Evolutionary conservation across 148 eudicot species (phyloP), one percentile per base, ranked within the genome.

Genomic region (Pharnaceum exiguum): DNA sequence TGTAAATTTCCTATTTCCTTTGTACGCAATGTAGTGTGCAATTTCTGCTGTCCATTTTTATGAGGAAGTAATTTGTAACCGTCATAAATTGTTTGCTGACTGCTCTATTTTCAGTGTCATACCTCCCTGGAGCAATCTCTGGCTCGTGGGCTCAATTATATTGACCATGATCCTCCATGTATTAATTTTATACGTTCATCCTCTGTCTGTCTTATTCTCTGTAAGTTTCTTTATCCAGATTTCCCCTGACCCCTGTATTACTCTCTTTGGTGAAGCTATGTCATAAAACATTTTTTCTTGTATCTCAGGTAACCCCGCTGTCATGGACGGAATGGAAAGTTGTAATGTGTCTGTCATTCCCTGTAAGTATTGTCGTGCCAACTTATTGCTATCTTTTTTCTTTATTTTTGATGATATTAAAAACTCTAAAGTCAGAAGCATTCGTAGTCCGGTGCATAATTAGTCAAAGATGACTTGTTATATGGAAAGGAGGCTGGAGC

Each of bases 41-140:
- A n/a, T n/a, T n/a, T 35, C 38, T 35, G 38, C 38, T 12, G 12
- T 40, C 17, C 5, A 13, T 13, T 11, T 40, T 5, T 40, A 1
- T 40, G 3, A 5, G 47, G 16, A 11, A 19, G 16, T 17, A 19
- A 10, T 5, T 3, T 43, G 46, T 43, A 5, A 50, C 36, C 23
- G 13, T 62, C 9, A 30, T 23, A 42, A 39, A 22, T 24, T 25
- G 6, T 21, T 2, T 61, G 57, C 38, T 69, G 16, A 54, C 29
- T 69, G 47, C 54, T 60, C 40, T 27, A 39, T 66, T 70, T 81
- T 21, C 57, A 94, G 99, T 25, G 83, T 78, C 45, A 82, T 94
- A 59, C 91, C 87, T 67, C 96, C 96, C 2, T 86, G 99, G 99
- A 94, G 95, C 72, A 94, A 89, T 63, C 46, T 82, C 63, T 94